These are phyloP conservation scores for Xenoacremonium recifei DNA, from an alignment of 2,329 filamentous ascomycete species.

Conservation along the genomic window DNA sequence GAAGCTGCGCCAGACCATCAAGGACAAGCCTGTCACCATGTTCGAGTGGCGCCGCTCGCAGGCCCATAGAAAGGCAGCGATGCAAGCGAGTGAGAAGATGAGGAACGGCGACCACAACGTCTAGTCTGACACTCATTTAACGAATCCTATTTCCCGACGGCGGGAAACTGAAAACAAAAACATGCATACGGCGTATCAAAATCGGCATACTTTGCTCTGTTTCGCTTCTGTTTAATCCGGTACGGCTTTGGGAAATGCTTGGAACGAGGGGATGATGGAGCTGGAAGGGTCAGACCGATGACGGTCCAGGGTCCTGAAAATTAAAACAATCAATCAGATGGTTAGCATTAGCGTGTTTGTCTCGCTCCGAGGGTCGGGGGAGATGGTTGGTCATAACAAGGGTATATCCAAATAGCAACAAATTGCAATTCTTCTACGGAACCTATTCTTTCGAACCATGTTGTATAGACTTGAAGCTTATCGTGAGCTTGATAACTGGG, in stretches of 20 bases:
- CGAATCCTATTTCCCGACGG: not conserved
- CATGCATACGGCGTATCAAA: not conserved
- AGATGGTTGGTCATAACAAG: no score
- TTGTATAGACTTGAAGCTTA: no score
- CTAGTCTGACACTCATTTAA: slow-evolving; percentile 5
- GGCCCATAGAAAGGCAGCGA: slow-evolving; percentile 3
- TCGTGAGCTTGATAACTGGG: no score
- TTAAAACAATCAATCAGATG: not conserved
- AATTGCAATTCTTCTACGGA: no score
- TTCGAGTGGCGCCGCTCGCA: slow-evolving; percentile 32
- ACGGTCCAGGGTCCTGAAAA: not conserved
- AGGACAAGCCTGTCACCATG: slow-evolving; percentile 36
- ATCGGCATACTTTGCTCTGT: not conserved
- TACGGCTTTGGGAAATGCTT: not conserved
- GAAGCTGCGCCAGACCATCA: slow-evolving; percentile 38
- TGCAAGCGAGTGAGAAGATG: slow-evolving; percentile 2
- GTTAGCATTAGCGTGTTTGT: not conserved
- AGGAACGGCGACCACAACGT: slow-evolving; percentile 23
- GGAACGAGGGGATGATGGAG: no score
- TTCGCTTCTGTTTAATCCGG: not conserved
- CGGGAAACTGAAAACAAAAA: no score
- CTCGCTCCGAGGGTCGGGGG: no score
- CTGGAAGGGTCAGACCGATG: not conserved
- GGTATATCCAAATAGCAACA: no score
- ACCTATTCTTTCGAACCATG: no score